phyloP scores from a whole-genome alignment of 345 rosid genomes.

The Acer campestre region DNA sequence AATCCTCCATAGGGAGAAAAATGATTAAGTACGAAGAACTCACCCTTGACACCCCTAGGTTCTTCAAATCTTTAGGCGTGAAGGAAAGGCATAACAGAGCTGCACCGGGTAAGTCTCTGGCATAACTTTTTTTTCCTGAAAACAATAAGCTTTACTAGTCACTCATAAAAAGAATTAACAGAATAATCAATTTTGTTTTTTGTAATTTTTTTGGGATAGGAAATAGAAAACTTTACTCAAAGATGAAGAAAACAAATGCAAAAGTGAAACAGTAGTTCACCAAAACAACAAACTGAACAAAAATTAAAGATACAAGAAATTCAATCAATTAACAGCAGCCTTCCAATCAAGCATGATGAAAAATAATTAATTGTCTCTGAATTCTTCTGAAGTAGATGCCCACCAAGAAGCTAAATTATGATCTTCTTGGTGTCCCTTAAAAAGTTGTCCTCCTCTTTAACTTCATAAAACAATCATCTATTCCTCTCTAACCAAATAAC shows the following conservation, averaged over 20 bases:
- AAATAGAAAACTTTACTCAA: not conserved
- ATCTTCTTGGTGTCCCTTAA: no score
- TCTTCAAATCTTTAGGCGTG: slow-evolving; percentile 50
- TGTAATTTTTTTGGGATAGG: not conserved
- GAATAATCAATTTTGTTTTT: slow-evolving; percentile 2
- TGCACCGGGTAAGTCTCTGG: slow-evolving; percentile 79
- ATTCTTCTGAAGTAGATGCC: not conserved
- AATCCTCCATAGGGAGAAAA: slow-evolving; percentile 19
- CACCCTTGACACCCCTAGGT: slow-evolving; percentile 50
- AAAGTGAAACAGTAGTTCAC: not conserved
- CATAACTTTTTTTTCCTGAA: slow-evolving; percentile 57
- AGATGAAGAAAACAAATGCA: not conserved
- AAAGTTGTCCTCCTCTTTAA: not conserved
- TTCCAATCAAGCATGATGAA: not conserved
- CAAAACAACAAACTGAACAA: not conserved
- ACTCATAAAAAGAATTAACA: slow-evolving; percentile 8
- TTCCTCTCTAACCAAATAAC: not conserved
- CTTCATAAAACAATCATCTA: not conserved
- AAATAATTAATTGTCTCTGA: not conserved
- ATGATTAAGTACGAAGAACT: slow-evolving; percentile 21
- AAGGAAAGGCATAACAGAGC: slow-evolving; percentile 71
- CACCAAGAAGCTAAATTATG: not conserved
- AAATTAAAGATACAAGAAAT: not conserved
- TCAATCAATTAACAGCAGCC: not conserved
- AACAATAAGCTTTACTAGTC: slow-evolving; percentile 22